A percentile compares a stretch with the other conserved stretches of the same genome.
Evolutionary conservation across 2,329 filamentous ascomycete genomes (phyloP).

Genomic region (Metarhizium rileyi): DNA sequence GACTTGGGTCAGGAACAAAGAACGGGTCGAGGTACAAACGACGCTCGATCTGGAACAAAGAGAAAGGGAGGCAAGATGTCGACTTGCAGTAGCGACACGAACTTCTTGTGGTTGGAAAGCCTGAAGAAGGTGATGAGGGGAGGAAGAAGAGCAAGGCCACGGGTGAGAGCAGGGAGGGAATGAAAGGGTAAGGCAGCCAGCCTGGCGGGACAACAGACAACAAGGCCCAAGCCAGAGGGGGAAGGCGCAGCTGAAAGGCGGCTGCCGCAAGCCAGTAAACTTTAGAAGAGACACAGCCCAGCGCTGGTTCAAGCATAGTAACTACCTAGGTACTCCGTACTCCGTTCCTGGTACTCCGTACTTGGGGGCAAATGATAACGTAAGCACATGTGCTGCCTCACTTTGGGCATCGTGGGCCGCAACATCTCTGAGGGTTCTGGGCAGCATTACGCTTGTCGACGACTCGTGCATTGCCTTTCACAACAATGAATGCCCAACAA

Average conservation of each 20-base stretch:
- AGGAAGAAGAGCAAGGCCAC: not conserved
- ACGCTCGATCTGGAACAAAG: not conserved
- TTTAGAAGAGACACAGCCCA: not conserved
- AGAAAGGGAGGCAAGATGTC: not conserved
- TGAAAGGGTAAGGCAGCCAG: not conserved
- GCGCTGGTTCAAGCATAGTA: not conserved
- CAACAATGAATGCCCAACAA: too few species aligned
- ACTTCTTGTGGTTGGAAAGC: slow-evolving; percentile 1
- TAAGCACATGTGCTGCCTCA: too few species aligned
- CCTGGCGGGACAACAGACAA: too few species aligned
- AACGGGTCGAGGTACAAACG: not conserved
- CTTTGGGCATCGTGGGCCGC: too few species aligned
- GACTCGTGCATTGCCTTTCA: too few species aligned
- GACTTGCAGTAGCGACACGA: slow-evolving; percentile 1
- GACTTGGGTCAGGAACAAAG: not conserved
- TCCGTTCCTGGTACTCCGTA: too few species aligned
- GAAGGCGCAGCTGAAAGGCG: not conserved
- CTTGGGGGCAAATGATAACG: too few species aligned
- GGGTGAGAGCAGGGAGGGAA: not conserved
- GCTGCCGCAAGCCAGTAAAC: not conserved
- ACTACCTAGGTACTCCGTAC: too few species aligned
- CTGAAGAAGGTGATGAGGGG: slow-evolving; percentile 1
- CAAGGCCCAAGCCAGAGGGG: not conserved
- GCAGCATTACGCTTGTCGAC: too few species aligned
- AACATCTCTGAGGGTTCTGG: too few species aligned